A percentile compares a stretch with the other conserved stretches of the same genome.
Conservation (phyloP, 495 filamentous ascomycete species). For the Cercophora newfieldiana region DNA sequence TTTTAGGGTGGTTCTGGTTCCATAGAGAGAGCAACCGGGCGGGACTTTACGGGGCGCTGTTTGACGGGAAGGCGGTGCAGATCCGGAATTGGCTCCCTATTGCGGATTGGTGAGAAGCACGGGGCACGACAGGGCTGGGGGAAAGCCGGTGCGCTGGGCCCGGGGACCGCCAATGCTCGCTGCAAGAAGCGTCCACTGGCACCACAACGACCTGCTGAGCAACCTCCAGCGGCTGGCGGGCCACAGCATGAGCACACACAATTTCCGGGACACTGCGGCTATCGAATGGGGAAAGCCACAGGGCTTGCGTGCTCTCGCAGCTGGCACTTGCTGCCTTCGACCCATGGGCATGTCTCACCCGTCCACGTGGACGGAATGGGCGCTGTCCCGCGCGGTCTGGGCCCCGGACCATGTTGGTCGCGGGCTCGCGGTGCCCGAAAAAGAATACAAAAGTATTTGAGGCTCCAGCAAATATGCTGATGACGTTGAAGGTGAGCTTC, state of each 20-base stretch:
- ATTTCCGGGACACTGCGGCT: not conserved
- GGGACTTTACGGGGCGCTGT: not conserved
- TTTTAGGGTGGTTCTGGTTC: not conserved
- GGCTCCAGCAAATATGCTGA: not conserved
- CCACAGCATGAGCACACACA: not conserved
- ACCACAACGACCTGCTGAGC: not conserved
- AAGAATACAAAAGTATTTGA: not conserved
- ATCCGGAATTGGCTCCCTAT: not conserved
- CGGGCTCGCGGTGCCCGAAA: not conserved
- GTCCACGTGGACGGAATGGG: not conserved
- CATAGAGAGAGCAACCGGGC: not conserved
- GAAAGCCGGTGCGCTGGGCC: not conserved
- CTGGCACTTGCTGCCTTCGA: not conserved
- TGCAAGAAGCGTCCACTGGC: not conserved
- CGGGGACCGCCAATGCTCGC: not conserved
- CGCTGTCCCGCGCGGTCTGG: not conserved
- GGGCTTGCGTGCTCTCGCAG: not conserved
- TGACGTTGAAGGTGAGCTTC: not conserved
- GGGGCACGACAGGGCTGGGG: not conserved
- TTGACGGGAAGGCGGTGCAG: not conserved
- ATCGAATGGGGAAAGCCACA: not conserved
- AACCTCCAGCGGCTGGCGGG: not conserved
- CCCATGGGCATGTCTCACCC: not conserved
- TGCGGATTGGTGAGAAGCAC: not conserved
- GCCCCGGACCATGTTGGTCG: not conserved